Base-by-base conservation (phyloP, 2,329 filamentous ascomycete genomes). In the Talaromyces piceae region DNA sequence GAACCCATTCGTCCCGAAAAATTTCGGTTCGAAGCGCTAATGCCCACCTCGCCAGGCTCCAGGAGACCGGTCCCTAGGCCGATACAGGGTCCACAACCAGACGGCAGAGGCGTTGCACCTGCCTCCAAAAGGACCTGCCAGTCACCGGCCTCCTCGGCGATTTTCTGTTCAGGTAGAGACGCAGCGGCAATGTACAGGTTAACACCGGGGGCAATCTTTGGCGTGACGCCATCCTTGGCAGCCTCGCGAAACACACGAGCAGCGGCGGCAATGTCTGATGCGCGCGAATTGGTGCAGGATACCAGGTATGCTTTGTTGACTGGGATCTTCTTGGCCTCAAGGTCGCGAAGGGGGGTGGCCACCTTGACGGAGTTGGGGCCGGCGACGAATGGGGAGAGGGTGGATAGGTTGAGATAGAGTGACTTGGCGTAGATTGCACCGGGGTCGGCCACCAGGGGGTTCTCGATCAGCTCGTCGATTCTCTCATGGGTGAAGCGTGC, bases 321-420 rank as follows among this genome's bases (percentile, higher is more conserved):
- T 45, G 81, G 78, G 66, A 97, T 95, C 57, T 87, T 72, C 63
- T 91, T 76, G 0, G 78, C 64, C 59, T 86, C 85, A 1, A 97
- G 79, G 27, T 91, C 82, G 4, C 75, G 71, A 1, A 97, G 69
- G 0, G 91, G 88, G 0, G 84, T 95, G 0, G 86, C 83, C 0
- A 95, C 73, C 69, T 96, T 96, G 62, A 95, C 89, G 0, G 87
- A 91, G 71, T 96, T 95, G 0, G 91, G 91, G 0, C 91, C 91
- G 0, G 90, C 78, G 8, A 96, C 83, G 51, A 87, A 91, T 0
- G 91, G 91, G 0, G 88, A 86, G 0, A 96, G 78, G 0, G 88
- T 91, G 0, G 86, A 88, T 0, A 96, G 78, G 65, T 95, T 82
- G 5, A 96, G 74, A 65, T 87, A 90, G 0, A 95, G 77, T 37